Base-by-base conservation (phyloP, 2,329 filamentous ascomycete genomes). In the Microcyclosporella mali region DNA sequence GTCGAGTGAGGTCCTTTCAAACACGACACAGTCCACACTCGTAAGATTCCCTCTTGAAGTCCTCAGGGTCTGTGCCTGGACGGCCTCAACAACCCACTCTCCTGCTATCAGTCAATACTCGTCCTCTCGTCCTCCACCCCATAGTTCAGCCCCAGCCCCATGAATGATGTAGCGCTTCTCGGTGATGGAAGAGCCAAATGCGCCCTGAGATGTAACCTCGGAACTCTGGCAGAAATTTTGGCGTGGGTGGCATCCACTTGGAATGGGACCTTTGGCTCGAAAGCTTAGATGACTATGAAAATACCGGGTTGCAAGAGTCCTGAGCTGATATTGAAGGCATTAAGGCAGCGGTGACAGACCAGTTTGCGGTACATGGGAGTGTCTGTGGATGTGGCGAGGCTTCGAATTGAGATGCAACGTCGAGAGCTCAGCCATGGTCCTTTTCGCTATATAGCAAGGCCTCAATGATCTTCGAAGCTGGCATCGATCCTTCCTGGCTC, bases 341-440 rank as follows among this genome's bases (percentile, higher is more conserved):
- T 30, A 3, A 37, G 25, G 10, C 33, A n/a, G 15, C 7, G 12
- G 18, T 36, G 15, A n/a, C 17, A 6, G 33, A 36, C 15, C 10
- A 42, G 16, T 16, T 36, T 11, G 11, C 28, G 11, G 15, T 33
- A 4, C n/a, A 21, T 19, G 9, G 17, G 7, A 6, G 14, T 21
- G 25, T 30, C 21, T 19, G 14, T 11, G 11, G 33, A 25, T 4
- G 29, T 8, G 6, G 29, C 33, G 4, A 37, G 21, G n/a, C 15
- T 19, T 25, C 27, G 16, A 10, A 36, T 15, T 21, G 40, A 29
- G 15, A 27, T 42, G 15, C 40, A 18, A 37, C 32, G n/a, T 42
- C 40, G 11, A 42, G 27, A 18, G 33, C 40, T 33, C 40, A 42
- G 15, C 40, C 40, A 16, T 42, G 40, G 12, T 42, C 40, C 2